Percentiles rank a stretch among this genome's conserved stretches.
Evolutionary conservation across 768 basidiomycete species (phyloP).

Genomic region (Termitomyces sp.): DNA sequence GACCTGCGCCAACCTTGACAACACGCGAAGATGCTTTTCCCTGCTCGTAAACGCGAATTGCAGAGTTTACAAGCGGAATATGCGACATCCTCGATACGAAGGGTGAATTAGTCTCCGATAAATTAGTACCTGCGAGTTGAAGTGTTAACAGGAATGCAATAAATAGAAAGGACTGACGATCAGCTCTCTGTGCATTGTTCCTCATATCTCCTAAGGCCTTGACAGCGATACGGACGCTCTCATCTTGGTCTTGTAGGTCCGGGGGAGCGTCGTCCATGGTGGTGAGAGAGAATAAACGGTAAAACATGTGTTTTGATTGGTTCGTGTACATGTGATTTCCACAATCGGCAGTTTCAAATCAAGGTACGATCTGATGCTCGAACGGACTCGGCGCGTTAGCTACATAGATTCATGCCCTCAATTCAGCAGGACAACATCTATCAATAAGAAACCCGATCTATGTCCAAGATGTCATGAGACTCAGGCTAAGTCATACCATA

Average conservation of each 20-base stretch:
- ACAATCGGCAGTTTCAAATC: neutral
- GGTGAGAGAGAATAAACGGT: conserved; percentile 9
- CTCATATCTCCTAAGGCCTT: conserved; percentile 77
- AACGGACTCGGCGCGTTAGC: no score
- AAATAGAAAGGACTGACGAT: conserved; percentile 3
- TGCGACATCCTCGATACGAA: conserved; percentile 54
- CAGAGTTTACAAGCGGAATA: conserved; percentile 68
- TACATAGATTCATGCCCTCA: no score
- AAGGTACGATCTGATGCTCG: neutral
- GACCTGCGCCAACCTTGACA: conserved; percentile 57
- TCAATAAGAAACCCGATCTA: no score
- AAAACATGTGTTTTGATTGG: conserved; percentile 15
- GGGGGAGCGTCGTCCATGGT: conserved; percentile 12
- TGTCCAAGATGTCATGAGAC: no score
- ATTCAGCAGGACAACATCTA: no score
- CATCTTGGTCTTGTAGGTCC: conserved; percentile 50
- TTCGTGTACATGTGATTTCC: conserved; percentile 13
- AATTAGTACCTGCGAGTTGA: conserved; percentile 7
- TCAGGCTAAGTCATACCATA: no score
- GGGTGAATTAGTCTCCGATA: conserved; percentile 20
- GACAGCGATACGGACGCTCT: conserved; percentile 76
- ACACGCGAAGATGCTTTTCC: conserved; percentile 81
- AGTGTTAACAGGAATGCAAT: neutral
- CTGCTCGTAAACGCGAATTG: conserved; percentile 71
- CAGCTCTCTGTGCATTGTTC: conserved; percentile 30